Conservation (phyloP, 2,329 filamentous ascomycete species). For the Trichoderma simmonsii region DNA sequence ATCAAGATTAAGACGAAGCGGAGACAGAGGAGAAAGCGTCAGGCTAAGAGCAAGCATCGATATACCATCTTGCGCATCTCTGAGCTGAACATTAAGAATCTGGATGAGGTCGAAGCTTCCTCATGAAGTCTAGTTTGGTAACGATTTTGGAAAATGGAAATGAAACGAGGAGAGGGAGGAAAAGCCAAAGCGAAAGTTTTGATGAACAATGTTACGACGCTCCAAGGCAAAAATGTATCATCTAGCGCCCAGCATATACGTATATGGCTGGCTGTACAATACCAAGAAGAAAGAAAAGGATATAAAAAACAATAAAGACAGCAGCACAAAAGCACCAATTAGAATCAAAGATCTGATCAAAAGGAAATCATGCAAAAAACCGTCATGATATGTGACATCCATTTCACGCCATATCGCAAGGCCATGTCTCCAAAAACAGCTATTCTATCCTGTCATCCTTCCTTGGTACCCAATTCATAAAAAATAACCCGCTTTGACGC, state of each 20-base stretch:
- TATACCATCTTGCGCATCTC: slow-evolving; percentile 84
- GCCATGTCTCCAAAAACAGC: slow-evolving; percentile 13
- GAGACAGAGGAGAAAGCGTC: slow-evolving; percentile 69
- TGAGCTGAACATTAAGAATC: slow-evolving; percentile 65
- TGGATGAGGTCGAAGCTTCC: slow-evolving; percentile 39
- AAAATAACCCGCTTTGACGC: slow-evolving; percentile 18
- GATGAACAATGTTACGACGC: not conserved
- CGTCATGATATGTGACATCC: slow-evolving; percentile 9
- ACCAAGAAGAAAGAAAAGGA: not conserved
- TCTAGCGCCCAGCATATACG: slow-evolving; percentile 14
- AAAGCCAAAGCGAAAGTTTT: not conserved
- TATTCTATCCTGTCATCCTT: slow-evolving; percentile 19
- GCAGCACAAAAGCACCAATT: not conserved
- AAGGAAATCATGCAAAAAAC: not conserved
- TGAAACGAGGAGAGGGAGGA: not conserved
- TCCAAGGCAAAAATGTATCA: slow-evolving; percentile 15
- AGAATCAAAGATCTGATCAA: not conserved
- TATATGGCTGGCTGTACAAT: slow-evolving; percentile 19
- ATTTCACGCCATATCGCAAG: slow-evolving; percentile 15
- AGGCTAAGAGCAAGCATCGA: slow-evolving; percentile 82
- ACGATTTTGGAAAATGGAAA: not conserved
- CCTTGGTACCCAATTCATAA: not conserved
- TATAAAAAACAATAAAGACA: not conserved
- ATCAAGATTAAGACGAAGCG: slow-evolving; percentile 79
- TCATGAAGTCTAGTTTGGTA: slow-evolving; percentile 17